Conservation (phyloP, 257 asterid genomes). For the Petunia secreta region DNA sequence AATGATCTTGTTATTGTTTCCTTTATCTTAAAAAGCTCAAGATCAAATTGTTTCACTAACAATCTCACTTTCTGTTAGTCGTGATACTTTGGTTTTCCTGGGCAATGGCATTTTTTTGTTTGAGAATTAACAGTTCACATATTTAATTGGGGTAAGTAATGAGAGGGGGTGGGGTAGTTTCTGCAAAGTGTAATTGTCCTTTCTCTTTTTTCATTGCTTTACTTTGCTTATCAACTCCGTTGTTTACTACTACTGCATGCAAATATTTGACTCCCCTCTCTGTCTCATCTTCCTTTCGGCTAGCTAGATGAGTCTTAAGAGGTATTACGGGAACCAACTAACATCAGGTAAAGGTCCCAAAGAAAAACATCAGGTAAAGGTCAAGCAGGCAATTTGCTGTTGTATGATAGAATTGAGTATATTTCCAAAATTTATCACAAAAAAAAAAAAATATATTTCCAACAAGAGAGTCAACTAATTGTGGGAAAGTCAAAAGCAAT, state of each 20-base stretch:
- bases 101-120: not conserved
- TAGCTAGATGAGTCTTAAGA: slow-evolving; percentile 6
- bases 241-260: slow-evolving; percentile 2
- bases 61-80: not conserved
- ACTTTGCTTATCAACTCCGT: not conserved
- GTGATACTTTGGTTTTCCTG: not conserved
- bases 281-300: not conserved
- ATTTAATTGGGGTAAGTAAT: slow-evolving; percentile 1
- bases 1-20: slow-evolving; percentile 21
- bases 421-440: not conserved
- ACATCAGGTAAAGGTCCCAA: not conserved
- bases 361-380: not conserved
- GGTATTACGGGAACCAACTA: slow-evolving; percentile 6
- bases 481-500: not conserved
- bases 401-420: not conserved
- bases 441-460: not conserved
- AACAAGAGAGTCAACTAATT: not conserved
- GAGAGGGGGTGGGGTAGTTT: not conserved
- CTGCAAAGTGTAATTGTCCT: not conserved
- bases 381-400: slow-evolving; percentile 11
- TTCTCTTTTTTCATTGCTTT: not conserved
- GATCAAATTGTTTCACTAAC: not conserved
- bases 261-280: not conserved
- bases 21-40: slow-evolving; percentile 12
- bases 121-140: not conserved